Evolutionary conservation across 2,329 filamentous ascomycete genomes (phyloP).

Genomic region (Ophiostoma novo-ulmi): DNA sequence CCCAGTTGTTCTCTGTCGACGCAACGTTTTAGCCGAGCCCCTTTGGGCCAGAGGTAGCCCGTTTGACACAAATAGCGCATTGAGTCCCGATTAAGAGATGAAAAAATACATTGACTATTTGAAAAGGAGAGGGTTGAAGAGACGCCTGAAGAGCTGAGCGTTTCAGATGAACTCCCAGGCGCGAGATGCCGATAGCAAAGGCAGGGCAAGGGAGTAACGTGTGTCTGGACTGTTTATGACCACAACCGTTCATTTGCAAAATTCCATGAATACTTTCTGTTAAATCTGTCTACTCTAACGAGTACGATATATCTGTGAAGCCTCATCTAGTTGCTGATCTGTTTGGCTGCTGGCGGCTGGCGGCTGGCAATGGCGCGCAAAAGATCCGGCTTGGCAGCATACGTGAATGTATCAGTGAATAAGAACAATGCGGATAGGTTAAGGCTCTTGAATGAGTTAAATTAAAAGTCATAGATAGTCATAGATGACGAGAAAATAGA

Average conservation of each 20-base stretch:
- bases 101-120: not conserved
- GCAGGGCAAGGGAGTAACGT: not conserved
- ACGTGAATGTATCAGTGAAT: too few species aligned
- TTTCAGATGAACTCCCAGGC: conserved; percentile 4
- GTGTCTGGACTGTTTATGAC: not conserved
- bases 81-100: conserved; percentile 17
- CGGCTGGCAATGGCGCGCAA: not conserved
- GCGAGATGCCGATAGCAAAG: not conserved
- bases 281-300: not conserved
- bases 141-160: not conserved
- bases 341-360: not conserved
- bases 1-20: not conserved
- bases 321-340: not conserved
- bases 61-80: conserved; percentile 26
- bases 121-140: not conserved
- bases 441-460: too few species aligned
- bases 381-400: not conserved
- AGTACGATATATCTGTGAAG: not conserved
- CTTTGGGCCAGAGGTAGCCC: conserved; percentile 11
- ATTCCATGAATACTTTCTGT: too few species aligned
- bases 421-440: too few species aligned
- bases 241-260: too few species aligned
- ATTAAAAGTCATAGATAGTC: not conserved
- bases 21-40: conserved; percentile 9
- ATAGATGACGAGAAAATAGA: not conserved